These are phyloP conservation scores for Oenanthe javanica DNA, from an alignment of 140 eudicot genomes.

Conservation along the genomic window DNA sequence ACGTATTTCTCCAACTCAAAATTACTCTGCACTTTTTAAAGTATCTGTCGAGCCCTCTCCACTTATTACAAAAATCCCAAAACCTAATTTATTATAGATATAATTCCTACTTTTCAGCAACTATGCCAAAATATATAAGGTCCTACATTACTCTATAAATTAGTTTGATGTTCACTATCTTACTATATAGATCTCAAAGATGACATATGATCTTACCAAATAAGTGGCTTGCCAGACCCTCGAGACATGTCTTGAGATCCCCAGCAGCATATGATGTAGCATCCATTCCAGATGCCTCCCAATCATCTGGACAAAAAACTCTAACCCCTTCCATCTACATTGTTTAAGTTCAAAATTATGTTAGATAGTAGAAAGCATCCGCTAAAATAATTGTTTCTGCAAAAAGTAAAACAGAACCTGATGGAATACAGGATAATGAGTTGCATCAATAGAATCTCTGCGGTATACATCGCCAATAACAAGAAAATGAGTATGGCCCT, in stretches of 20 bases:
- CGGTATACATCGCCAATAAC: slow-evolving; percentile 99
- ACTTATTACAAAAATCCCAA: neutral
- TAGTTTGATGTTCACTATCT: neutral
- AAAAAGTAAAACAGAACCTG: slow-evolving; percentile 45
- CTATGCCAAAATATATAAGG: neutral
- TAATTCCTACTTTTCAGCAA: neutral
- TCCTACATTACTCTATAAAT: slow-evolving; percentile 5
- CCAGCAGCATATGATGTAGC: slow-evolving; percentile 75
- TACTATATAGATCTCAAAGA: neutral
- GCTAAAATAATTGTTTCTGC: neutral
- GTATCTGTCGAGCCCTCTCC: neutral
- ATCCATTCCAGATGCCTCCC: slow-evolving; percentile 81
- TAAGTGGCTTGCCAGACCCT: slow-evolving; percentile 94
- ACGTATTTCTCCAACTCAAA: neutral
- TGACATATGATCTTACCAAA: slow-evolving; percentile 48
- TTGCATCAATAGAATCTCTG: slow-evolving; percentile 93
- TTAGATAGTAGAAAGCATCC: slow-evolving; percentile 3
- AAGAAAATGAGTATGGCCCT: slow-evolving; percentile 80
- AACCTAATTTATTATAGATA: neutral
- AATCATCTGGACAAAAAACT: slow-evolving; percentile 69
- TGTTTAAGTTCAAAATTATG: neutral
- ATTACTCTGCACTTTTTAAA: neutral
- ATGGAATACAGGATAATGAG: slow-evolving; percentile 99
- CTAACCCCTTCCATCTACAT: slow-evolving; percentile 97
- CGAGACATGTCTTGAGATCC: slow-evolving; percentile 84